Conservation (phyloP, 805 yeast species). For the Wickerhamomyces kurtzmanii region DNA sequence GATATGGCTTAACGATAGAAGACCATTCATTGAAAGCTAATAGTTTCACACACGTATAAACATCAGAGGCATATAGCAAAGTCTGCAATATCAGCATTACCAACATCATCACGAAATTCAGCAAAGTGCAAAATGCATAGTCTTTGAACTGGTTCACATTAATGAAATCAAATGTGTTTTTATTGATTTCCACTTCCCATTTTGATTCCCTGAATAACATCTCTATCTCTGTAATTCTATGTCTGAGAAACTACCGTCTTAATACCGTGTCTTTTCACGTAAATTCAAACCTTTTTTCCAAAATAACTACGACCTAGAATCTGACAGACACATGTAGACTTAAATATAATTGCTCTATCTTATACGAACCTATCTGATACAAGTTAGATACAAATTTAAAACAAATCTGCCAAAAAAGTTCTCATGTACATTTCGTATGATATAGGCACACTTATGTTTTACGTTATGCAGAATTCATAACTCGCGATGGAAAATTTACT, state of each 20-base stretch:
- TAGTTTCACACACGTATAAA: conserved; percentile 69
- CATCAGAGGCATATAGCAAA: conserved; percentile 54
- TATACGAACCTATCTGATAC: no score
- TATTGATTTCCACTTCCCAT: conserved; percentile 24
- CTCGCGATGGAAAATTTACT: no score
- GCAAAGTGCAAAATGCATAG: conserved; percentile 29
- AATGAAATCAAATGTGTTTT: conserved; percentile 36
- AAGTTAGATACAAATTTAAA: no score
- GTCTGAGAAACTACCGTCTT: background rate
- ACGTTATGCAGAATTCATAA: no score
- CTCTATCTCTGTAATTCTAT: background rate
- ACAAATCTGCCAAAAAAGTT: no score
- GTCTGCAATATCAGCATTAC: conserved; percentile 30
- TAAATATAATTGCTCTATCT: no score
- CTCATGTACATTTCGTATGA: no score
- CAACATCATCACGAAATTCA: conserved; percentile 31
- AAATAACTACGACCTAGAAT: no score
- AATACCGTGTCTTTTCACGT: background rate
- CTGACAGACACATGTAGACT: no score
- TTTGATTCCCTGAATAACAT: conserved; percentile 13
- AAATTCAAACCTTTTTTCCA: no score
- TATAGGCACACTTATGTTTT: no score
- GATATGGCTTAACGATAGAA: conserved; percentile 35
- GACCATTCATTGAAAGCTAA: conserved; percentile 69
- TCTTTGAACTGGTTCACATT: conserved; percentile 37